Percentiles rank a stretch among this genome's conserved stretches.
Conservation (phyloP, 2,329 filamentous ascomycete genomes). For the Aspergillus amoenus region DNA sequence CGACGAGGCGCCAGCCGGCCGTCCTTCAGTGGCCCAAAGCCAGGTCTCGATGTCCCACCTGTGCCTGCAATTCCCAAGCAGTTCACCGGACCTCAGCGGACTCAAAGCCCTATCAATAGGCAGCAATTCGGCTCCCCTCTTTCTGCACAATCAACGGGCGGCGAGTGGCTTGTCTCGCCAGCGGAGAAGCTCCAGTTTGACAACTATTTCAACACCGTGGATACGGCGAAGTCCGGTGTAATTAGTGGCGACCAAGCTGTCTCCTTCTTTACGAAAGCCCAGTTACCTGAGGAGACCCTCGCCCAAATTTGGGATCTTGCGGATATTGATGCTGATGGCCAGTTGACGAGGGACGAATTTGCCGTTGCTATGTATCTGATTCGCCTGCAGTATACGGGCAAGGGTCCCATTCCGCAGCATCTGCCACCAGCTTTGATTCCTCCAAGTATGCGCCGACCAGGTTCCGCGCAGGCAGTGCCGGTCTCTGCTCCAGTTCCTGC, state of each 20-base stretch:
- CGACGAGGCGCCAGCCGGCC: constrained; percentile 57
- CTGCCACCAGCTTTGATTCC: constrained; percentile 81
- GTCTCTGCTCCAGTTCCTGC: constrained; percentile 40
- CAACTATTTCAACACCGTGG: constrained; percentile 77
- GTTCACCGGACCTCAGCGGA: constrained; percentile 63
- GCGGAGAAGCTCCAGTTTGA: constrained; percentile 88
- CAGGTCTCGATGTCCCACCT: constrained; percentile 50
- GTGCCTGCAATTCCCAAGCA: constrained; percentile 76
- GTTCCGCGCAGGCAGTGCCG: constrained; percentile 39
- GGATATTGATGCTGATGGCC: constrained; percentile 87
- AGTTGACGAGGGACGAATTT: constrained; percentile 84
- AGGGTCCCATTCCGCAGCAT: constrained; percentile 69
- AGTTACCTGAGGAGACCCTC: constrained; percentile 80
- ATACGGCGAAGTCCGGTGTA: constrained; percentile 75
- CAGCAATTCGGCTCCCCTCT: constrained; percentile 51
- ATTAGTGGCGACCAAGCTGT: constrained; percentile 96
- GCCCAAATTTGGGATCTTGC: constrained; percentile 97
- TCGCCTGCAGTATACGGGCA: constrained; percentile 77
- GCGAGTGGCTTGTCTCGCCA: constrained; percentile 79
- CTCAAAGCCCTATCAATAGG: constrained; percentile 59
- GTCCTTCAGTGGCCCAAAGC: constrained; percentile 53
- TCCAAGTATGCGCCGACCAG: constrained; percentile 71
- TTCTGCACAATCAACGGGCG: constrained; percentile 56
- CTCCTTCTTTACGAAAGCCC: constrained; percentile 88
- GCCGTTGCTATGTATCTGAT: constrained; percentile 98